Evolutionary conservation across 208 protist species (phyloP).

Genomic region (Trichomonas tenax): DNA sequence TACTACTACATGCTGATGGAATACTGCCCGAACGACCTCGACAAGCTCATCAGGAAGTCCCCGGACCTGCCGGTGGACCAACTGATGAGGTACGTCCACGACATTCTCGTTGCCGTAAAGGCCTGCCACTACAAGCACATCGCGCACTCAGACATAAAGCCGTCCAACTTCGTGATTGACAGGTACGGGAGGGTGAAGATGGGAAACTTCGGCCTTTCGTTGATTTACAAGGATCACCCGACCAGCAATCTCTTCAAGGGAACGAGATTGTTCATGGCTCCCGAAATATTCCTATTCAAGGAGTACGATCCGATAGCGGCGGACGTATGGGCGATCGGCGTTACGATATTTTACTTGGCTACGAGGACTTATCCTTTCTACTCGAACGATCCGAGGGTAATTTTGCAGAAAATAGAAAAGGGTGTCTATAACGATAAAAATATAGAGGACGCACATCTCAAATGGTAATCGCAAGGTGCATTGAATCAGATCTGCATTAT

Average conservation of each 20-base stretch:
- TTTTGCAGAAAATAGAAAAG: not conserved
- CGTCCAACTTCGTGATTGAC: not conserved
- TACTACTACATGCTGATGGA: not conserved
- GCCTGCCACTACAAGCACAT: constrained; percentile 47
- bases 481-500: not conserved
- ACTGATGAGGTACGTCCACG: not conserved
- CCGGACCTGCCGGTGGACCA: not conserved
- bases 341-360: not conserved
- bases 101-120: constrained; percentile 44
- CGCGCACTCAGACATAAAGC: constrained; percentile 46
- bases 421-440: not conserved
- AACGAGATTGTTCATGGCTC: not conserved
- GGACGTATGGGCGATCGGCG: not conserved
- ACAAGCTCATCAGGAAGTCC: not conserved
- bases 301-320: not conserved
- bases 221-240: not conserved
- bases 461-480: not conserved
- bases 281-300: not conserved
- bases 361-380: not conserved
- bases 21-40: not conserved
- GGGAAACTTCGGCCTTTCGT: not conserved
- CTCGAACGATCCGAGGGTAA: not conserved
- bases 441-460: not conserved
- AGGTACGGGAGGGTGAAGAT: not conserved
- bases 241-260: not conserved